Conservation (phyloP, 2,329 filamentous ascomycete species). For the Penicillium vulpinum region DNA sequence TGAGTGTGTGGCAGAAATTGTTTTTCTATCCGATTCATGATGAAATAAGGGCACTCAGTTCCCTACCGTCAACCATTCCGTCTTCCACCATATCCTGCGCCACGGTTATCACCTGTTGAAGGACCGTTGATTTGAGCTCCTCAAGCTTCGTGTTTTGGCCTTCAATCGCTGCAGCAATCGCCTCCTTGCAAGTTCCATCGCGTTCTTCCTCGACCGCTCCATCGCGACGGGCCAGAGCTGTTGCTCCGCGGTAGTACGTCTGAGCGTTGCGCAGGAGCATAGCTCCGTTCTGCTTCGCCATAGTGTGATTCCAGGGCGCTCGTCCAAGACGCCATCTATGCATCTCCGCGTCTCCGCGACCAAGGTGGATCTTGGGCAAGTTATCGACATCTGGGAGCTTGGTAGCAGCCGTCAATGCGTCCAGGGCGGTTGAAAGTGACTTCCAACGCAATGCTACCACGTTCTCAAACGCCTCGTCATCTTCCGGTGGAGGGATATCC, state of each 20-base stretch:
- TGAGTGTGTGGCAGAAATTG: constrained; percentile 17
- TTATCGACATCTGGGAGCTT: constrained; percentile 54
- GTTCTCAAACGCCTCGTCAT: constrained; percentile 32
- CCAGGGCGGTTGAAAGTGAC: constrained; percentile 52
- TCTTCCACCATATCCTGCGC: constrained; percentile 57
- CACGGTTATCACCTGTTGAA: constrained; percentile 45
- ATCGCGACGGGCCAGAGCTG: constrained; percentile 41
- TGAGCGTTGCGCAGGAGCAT: constrained; percentile 58
- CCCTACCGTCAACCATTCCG: constrained; percentile 45
- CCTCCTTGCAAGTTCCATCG: constrained; percentile 51
- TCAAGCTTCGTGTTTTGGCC: constrained; percentile 43
- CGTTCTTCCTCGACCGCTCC: constrained; percentile 46
- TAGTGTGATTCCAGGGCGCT: constrained; percentile 44
- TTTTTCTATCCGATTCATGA: constrained; percentile 25
- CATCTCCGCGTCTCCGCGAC: constrained; percentile 58
- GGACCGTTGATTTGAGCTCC: constrained; percentile 34
- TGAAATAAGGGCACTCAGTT: constrained; percentile 36
- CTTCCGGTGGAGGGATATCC: constrained; percentile 31
- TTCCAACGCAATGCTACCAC: constrained; percentile 51
- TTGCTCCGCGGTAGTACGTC: constrained; percentile 59
- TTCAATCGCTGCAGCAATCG: constrained; percentile 49
- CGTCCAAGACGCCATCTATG: constrained; percentile 54
- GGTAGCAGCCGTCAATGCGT: constrained; percentile 52
- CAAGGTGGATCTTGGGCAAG: constrained; percentile 54
- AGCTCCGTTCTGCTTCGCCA: constrained; percentile 46